Percentiles rank a stretch among this genome's conserved stretches.
phyloP scores from a whole-genome alignment of 1,284 basidiomycete species.

The Heterobasidion parviporum region DNA sequence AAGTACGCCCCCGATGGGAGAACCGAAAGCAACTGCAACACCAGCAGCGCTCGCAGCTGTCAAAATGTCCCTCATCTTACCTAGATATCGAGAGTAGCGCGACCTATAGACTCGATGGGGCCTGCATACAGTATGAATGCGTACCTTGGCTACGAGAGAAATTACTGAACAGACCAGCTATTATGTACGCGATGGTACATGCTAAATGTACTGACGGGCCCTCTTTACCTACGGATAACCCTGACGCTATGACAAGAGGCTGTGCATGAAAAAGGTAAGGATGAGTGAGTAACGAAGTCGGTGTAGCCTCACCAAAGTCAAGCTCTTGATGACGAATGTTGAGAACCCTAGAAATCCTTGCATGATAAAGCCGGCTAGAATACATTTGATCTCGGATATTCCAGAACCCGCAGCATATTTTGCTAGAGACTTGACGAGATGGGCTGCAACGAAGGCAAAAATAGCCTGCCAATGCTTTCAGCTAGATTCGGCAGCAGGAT shows the following conservation, averaged over 20 bases:
- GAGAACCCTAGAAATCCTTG: conserved; percentile 87
- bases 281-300: background rate
- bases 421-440: conserved; percentile 83
- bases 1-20: conserved; percentile 94
- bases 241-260: conserved; percentile 97
- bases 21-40: conserved; percentile 95
- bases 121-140: background rate
- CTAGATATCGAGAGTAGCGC: conserved; percentile 30
- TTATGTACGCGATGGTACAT: conserved; percentile 85
- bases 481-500: background rate
- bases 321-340: conserved; percentile 87
- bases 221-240: conserved; percentile 96
- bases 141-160: conserved; percentile 85
- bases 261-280: conserved; percentile 20
- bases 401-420: conserved; percentile 97
- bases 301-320: conserved; percentile 67
- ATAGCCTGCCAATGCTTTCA: conserved; percentile 36
- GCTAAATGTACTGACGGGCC: conserved; percentile 98
- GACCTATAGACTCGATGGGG: background rate
- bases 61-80: conserved; percentile 92
- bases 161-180: conserved; percentile 75
- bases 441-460: conserved; percentile 81
- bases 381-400: conserved; percentile 99
- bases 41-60: conserved; percentile 96
- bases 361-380: conserved; percentile 95